Base-by-base conservation (phyloP, 768 basidiomycete species). In the Hirschioporus abietinus region DNA sequence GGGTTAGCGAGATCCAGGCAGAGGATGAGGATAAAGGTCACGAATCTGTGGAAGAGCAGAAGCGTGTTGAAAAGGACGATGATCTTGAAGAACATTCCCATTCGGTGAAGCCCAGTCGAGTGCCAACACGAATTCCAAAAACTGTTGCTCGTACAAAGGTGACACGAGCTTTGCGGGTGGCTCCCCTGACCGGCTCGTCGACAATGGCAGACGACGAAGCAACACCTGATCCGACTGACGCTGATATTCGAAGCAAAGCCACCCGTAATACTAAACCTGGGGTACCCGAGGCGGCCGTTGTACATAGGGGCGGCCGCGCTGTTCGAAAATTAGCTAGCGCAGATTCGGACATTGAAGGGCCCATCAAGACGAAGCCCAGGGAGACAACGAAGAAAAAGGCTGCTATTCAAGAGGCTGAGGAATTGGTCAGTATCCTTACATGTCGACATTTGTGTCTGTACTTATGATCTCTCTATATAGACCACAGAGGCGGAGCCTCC, bases 1-100 rank as follows among this genome's bases (percentile, higher is more conserved):
- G 60, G 18, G 35, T 64, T 10, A 52, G 62, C 15, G 66, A 65
- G 30, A 68, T 63, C 63, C 68, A 64, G 5, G 66, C 63, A 18
- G 35, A 63, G n/a, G 63, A 68, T 18, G 25, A 9, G 6, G 17
- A 15, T 18, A 15, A 61, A 61, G 60, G 30, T 61, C 15, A 25
- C 1, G 60, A 61, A 3, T 1, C 30, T 24, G 15, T 6, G 15
- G 23, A 59, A 26, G 58, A n/a, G 58, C 20, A 61, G 60, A 25
- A 18, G 60, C 7, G 59, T 20, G 10, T 7, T 27, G 59, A 7
- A 20, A 23, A 60, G 59, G 59, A 60, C 7, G 15, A 4, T 23
- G 60, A 24, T 20, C 42, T 52, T 10, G 42, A 52, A 52, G 42
- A 52, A 52, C 42, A 52, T 30, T 30, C 30, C 8, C 30, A 30